Conservation (phyloP, 176 grass and related monocot species). For the Juncus effusus region DNA sequence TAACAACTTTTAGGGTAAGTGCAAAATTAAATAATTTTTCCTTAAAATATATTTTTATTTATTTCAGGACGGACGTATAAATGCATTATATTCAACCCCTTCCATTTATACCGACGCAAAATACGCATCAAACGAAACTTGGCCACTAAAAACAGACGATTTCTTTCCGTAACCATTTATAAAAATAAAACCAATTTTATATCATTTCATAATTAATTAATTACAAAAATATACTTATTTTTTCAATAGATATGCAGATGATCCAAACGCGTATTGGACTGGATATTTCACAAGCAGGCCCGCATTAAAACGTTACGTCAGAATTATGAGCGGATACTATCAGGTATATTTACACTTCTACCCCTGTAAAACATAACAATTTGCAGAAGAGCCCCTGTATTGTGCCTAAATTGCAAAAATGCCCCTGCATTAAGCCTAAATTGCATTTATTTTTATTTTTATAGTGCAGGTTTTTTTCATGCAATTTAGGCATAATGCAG, state of each 20-base stretch:
- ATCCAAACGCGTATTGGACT: slow-evolving; percentile 91
- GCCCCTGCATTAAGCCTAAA: neutral
- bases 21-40: no score
- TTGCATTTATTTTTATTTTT: no score
- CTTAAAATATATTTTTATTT: neutral
- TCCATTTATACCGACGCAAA: slow-evolving; percentile 99
- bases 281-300: slow-evolving; percentile 98
- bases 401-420: slow-evolving; percentile 6
- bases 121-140: slow-evolving; percentile 64
- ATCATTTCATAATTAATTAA: slow-evolving; percentile 11
- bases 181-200: neutral
- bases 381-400: no score
- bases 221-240: slow-evolving; percentile 21
- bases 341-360: slow-evolving; percentile 39
- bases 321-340: slow-evolving; percentile 86
- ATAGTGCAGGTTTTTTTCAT: no score
- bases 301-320: slow-evolving; percentile 75
- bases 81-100: slow-evolving; percentile 97
- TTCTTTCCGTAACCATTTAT: slow-evolving; percentile 83
- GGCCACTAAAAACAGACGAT: slow-evolving; percentile 93
- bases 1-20: neutral
- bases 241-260: slow-evolving; percentile 82
- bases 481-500: no score
- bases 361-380: neutral
- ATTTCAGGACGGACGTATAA: slow-evolving; percentile 86